Base-by-base conservation (phyloP, 495 filamentous ascomycete genomes). In the Penicillium riverlandense region DNA sequence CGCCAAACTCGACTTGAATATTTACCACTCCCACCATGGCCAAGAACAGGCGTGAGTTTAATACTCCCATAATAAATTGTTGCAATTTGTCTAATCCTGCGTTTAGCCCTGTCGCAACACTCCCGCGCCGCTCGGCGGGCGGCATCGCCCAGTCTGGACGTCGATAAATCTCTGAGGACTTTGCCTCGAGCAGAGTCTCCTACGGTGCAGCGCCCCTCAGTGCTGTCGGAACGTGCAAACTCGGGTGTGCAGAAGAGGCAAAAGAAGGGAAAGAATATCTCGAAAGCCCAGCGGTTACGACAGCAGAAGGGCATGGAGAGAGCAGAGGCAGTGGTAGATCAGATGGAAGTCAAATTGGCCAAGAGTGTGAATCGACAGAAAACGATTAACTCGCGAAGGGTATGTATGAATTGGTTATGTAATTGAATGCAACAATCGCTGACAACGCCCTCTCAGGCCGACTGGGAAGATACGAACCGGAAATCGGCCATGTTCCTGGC, bases 121-220 rank as follows among this genome's bases (percentile, higher is more conserved):
- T 87, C 86, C 40, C 83, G 86, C 30, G 84, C 83, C 27, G 83
- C 83, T 50, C 75, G 83, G 54, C 80, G 88, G 40, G 86, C 76
- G 33, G 78, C 77, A 16, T 85, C 84, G 11, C 84, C 83, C 10
- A 72, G 79, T 58, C 77, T 87, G 62, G 70, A 89, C 57, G 71
- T 79, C 47, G 85, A 90, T 67, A 87, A 88, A 66, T 88, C 85
- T 3, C 65, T 90, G 32, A 81, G 79, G 50, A 59, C 76, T 40
- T 67, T 77, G 37, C 75, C 77, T 37, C 72, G 78, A 9, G 78
- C 82, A 1, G 57, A 69, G 16, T 69, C 77, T 29, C 70, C 74
- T 4, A 59, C 66, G 31, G 55, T 67, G 43, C 47, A 70, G 34
- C 76, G 76, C 7, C 75, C 83, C 29, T 77, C 80, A 5, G 65